Base-by-base conservation (phyloP, 306 rosid genomes). In the Gastrolobium bilobum region DNA sequence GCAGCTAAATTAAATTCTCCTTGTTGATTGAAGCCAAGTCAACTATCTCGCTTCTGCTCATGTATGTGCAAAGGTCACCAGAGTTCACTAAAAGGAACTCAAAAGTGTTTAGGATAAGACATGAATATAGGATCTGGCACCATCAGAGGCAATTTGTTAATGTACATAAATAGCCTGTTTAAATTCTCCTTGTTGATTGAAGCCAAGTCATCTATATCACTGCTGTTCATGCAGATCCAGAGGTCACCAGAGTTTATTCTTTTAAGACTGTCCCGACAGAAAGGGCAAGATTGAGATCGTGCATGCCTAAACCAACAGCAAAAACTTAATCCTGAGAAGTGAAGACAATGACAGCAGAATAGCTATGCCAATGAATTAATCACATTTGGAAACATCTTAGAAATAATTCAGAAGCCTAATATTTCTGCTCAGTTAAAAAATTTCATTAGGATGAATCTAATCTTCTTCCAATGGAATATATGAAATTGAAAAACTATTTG, bases 201-300 rank as follows among this genome's bases (percentile, higher is more conserved):
- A 76, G 87, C 67, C 80, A 89, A 71, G 71, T 91, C 96, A 14
- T 61, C 81, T 44, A 89, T 83, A 14, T 90, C 98, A 38, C 44
- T 69, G 87, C 57, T 83, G 84, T 84, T 83, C 57, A 83, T 83
- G 84, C 79, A 91, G 76, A 94, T 88, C 98, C 98, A 94, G 11
- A 94, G 97, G 58, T 94, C 98, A 46, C 90, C 80, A 5, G 98
- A 89, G 77, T 94, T 84, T 5, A 90, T 91, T 60, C 96, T 81
- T 67, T 78, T 86, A 51, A 94, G 97, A 84, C 89, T 75, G 82
- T 88, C 92, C 44, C 98, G 97, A 62, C 98, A 94, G 86, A 94
- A 94, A 73, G 98, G 98, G 82, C 98, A 94, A 2, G 98, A 94
- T 29, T 86, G 86, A 5, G 97, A 91, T 65, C 88, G 86, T 4